Base-by-base conservation (phyloP, 2,329 filamentous ascomycete species). In the Anthostomella pinea region DNA sequence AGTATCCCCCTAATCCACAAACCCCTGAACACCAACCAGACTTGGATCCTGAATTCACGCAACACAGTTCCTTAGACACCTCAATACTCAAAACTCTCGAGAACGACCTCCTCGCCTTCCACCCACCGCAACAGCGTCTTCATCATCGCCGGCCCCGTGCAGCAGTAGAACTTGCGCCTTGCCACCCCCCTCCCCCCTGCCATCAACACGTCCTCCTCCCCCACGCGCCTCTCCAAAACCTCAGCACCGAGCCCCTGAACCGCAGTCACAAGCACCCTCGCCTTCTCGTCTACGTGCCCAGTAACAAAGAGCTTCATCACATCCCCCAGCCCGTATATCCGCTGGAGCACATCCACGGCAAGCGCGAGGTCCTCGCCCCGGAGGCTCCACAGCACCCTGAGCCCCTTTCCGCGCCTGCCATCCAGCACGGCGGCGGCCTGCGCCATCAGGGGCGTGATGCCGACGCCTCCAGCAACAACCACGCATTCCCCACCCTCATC, bases 401-500 rank as follows among this genome's bases (percentile, higher is more conserved):
- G 56, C 3, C 58, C 54, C 1, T 57, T 49, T 7, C 38, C 44
- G 2, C 33, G 20, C 6, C 34, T 4, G 5, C 65, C 45, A 39
- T 68, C 59, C 1, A 87, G 55, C 5, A 72, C 60, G 1, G 64
- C 66, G 0, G 54, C 53, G n/a, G 80, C 70, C 49, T 87, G 84
- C 0, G 81, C 79, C n/a, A 94, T 66, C 3, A 93, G 51, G 2
- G 88, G 88, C 18, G 88, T 95, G 43, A 94, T 87, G 0, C 88
- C 88, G 6, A 95, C 85, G 3, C 88, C 88, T 0, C 78, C 86
- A 5, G 86, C 86, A 3, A 94, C 62, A 47, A 90, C 93, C 1
- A 79, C 62, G 2, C 65, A 62, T 21, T 64, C 46, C 5, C 61
- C 54, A 11, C 51, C 50, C 3, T 69, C 66, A 5, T 10, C 25